phyloP scores from a whole-genome alignment of 495 filamentous ascomycete species.

The Aspergillus panamensis region DNA sequence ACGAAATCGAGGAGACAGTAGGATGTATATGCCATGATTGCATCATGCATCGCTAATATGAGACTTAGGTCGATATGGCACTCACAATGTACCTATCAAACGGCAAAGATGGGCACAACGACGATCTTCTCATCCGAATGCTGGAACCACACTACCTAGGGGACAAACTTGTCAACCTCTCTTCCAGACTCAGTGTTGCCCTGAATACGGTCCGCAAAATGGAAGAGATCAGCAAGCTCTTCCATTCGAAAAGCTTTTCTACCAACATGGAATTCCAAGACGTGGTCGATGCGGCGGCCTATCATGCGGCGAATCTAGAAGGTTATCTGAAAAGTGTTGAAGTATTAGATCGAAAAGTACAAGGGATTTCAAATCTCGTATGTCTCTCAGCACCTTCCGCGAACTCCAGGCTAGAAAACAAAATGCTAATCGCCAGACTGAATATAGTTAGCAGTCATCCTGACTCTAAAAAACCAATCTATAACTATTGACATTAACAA shows the following conservation, averaged over 20 bases:
- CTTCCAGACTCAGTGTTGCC: constrained; percentile 10
- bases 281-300: constrained; percentile 5
- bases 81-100: constrained; percentile 14
- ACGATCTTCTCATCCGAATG: constrained; percentile 3
- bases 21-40: neutral
- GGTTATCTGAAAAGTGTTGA: constrained; percentile 15
- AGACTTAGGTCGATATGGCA: constrained; percentile 13
- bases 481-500: neutral
- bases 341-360: constrained; percentile 18
- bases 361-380: constrained; percentile 21
- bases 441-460: too few species aligned
- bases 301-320: constrained; percentile 10
- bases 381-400: constrained; percentile 14
- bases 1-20: constrained; percentile 17
- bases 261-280: constrained; percentile 1
- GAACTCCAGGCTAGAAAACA: too few species aligned
- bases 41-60: neutral
- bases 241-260: neutral
- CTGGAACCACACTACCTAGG: constrained; percentile 17
- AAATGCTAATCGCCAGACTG: too few species aligned
- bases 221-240: constrained; percentile 6
- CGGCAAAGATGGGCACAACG: neutral
- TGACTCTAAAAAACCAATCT: too few species aligned
- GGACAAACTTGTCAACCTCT: constrained; percentile 11
- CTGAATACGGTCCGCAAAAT: constrained; percentile 14